A percentile compares a stretch with the other conserved stretches of the same genome.
Conservation (phyloP, 192 early-diverging fungal species). For the Martensiomyces pterosporus region DNA sequence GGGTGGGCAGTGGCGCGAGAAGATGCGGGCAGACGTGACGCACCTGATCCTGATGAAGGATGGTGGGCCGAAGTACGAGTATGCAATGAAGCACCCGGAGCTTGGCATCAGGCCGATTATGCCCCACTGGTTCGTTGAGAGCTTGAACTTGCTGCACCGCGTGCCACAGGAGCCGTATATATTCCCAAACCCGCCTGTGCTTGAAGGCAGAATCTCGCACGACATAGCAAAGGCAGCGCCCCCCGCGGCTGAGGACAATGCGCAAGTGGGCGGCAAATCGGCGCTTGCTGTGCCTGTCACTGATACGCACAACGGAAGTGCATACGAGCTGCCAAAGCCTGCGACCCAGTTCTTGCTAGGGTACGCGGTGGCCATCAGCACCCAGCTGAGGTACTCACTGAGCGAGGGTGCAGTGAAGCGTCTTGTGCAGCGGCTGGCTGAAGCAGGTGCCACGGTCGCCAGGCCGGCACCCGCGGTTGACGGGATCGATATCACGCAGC, state of each 20-base stretch:
- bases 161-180: conserved; percentile 52
- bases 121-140: conserved; percentile 72
- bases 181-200: conserved; percentile 49
- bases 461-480: conserved; percentile 1
- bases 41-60: conserved; percentile 36
- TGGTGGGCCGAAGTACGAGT: conserved; percentile 45
- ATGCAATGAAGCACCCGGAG: conserved; percentile 40
- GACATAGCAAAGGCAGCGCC: neutral
- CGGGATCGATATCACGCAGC: no score
- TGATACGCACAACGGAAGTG: conserved; percentile 19
- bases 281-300: conserved; percentile 14
- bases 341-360: conserved; percentile 21
- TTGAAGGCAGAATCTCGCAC: conserved; percentile 14
- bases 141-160: conserved; percentile 51
- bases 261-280: neutral
- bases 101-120: conserved; percentile 58
- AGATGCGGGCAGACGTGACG: conserved; percentile 39
- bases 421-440: conserved; percentile 32
- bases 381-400: conserved; percentile 28
- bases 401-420: conserved; percentile 22
- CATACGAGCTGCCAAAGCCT: conserved; percentile 39
- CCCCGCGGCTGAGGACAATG: neutral
- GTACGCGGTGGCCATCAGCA: conserved; percentile 28
- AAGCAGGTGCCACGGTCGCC: conserved; percentile 33
- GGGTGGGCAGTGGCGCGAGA: conserved; percentile 48